Base-by-base conservation (phyloP, 768 basidiomycete genomes). In the Lentinula edodes region DNA sequence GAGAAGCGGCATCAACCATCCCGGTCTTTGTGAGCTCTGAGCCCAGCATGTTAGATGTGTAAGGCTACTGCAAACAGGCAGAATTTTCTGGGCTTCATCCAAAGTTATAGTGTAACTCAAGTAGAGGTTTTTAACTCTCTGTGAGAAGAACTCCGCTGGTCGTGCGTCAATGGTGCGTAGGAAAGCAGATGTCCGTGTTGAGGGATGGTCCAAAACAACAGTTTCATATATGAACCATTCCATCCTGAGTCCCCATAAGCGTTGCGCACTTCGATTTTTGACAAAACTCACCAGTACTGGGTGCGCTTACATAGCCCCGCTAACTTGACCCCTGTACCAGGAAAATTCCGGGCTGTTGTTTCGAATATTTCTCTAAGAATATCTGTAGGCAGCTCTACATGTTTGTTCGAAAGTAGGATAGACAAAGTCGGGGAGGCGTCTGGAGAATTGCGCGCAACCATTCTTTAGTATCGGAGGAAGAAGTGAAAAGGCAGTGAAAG, bases 311-410 rank as follows among this genome's bases (percentile, higher is more conserved):
- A 69, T 12, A 75, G 64, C 34, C 68, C 60, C 5, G 70, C 67
- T 4, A 75, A 65, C 55, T 65, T 70, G 20, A 66, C 57, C 12
- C 72, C 74, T 15, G 52, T 58, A 13, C 65, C 66, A 3, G 69
- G 71, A 64, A 65, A 68, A 5, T 66, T 65, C 41, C 64, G 52
- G 3, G 73, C 72, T 0, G 73, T 61, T 10, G 73, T 61, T 61
- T 75, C 73, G n/a, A 75, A 70, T 35, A 76, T 75, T 5, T 73
- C 68, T 35, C 69, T 67, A 63, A 74, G 70, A 36, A 76, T 62
- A 20, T 76, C 75, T 45, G 69, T 69, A 0, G 75, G 75, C 7
- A 76, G 70, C 1, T 61, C 48, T 9, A 55, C 55, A 16, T 38
- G 23, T 39, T 55, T 41, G 2, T 38, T 41, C 6, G 12, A 41